Base-by-base conservation (phyloP, 768 basidiomycete genomes). In the Termitomyces eurrhizus region DNA sequence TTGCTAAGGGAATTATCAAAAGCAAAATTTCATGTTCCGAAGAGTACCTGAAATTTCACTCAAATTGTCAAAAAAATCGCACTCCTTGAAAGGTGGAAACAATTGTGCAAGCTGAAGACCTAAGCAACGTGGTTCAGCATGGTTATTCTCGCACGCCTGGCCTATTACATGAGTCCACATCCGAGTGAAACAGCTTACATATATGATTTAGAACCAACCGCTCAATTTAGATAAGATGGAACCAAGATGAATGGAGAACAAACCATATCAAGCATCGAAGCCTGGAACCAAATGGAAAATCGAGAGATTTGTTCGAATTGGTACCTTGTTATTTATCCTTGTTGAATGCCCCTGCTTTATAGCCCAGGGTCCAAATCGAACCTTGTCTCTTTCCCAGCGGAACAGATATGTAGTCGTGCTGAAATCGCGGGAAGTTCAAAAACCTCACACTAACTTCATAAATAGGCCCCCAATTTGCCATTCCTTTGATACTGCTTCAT, bases 241-340 rank as follows among this genome's bases (percentile, higher is more conserved):
- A 7, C 36, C 21, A 46, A n/a, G 26, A 52, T 26, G 33, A 55
- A 58, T 60, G 59, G 57, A 35, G 56, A 18, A 63, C 33, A 45
- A 37, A 51, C 62, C 44, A 63, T 53, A 63, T 63, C 29, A 24
- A 63, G 58, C 52, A 11, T 59, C 58, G 50, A 62, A 54, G n/a
- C 21, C 41, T 14, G 29, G 33, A 35, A 53, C 41, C 39, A 41
- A 55, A 58, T 39, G 52, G 42, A 53, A 49, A 52, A 64, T 48
- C 54, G 49, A 45, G 57, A 51, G 41, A 21, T 41, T 61, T 52
- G 51, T 42, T 52, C 59, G 45, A 56, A 39, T 56, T 53, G 48
- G 33, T 51, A 35, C 33, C n/a, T 51, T 41, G 58, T 37, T 48
- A 46, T 54, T 58, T 58, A 18, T 50, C 39, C 42, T 56, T 50